These are phyloP conservation scores for Cryptosporidium tyzzeri DNA, from an alignment of 169 alveolate genomes.

Conservation along the genomic window DNA sequence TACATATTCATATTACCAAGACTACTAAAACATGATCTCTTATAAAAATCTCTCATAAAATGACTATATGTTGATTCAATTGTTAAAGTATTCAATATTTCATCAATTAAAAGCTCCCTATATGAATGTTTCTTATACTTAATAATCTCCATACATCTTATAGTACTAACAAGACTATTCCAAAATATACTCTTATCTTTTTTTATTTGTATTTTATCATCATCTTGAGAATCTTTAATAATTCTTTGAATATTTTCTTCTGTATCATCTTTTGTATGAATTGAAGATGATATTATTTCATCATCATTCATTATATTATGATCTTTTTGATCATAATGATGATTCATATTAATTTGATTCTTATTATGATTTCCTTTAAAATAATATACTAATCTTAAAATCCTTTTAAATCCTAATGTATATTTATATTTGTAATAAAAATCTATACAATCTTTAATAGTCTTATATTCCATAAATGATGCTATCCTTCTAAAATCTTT, in stretches of 20 bases:
- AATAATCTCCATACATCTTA: slow-evolving; percentile 44
- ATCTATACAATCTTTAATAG: slow-evolving; percentile 86
- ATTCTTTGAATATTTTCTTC: neutral
- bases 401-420: slow-evolving; percentile 78
- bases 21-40: neutral
- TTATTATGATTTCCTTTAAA: slow-evolving; percentile 22
- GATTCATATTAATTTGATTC: neutral
- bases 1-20: slow-evolving; percentile 39
- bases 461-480: slow-evolving; percentile 86
- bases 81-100: slow-evolving; percentile 31
- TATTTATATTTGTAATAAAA: slow-evolving; percentile 80
- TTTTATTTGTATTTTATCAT: neutral
- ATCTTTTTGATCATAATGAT: too few species aligned
- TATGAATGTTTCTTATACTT: slow-evolving; percentile 38
- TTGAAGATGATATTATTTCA: neutral
- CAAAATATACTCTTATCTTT: neutral
- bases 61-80: neutral
- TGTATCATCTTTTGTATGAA: neutral
- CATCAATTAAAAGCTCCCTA: slow-evolving; percentile 56
- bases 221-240: neutral
- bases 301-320: neutral
- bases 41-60: slow-evolving; percentile 17
- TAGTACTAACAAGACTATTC: slow-evolving; percentile 40
- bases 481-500: slow-evolving; percentile 89
- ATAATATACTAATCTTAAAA: slow-evolving; percentile 40